Base-by-base conservation (phyloP, 2,329 filamentous ascomycete genomes). In the Lasiodiplodia citricola region DNA sequence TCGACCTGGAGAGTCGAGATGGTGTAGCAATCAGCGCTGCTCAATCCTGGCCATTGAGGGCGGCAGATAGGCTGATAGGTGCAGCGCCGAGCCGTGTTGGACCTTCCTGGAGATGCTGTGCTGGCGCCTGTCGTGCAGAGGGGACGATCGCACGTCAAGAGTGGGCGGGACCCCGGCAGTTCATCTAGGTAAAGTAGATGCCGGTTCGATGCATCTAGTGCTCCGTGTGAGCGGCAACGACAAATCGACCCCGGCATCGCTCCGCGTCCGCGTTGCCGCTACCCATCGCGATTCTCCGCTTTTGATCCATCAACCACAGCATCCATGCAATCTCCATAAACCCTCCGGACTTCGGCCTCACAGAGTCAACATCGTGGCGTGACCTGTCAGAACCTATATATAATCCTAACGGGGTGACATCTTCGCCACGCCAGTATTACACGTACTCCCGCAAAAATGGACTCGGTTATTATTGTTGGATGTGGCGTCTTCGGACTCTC, bases 401-500 rank as follows among this genome's bases (percentile, higher is more conserved):
- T 64, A 52, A 13, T 23, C 11, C n/a, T n/a, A 3, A 25, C 44
- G 16, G 6, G 47, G n/a, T 38, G 35, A n/a, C 11, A 14, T 8
- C 4, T 13, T 7, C 18, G 14, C 8, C 44, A 21, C 47, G 4
- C 31, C 25, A 64, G 25, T 4, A 8, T 16, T 8, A 18, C 14
- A 11, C 23, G 28, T 28, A 31, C 7, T 18, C 28, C 18, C 14
- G 55, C 54, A 7, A 21, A 28, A 1, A 67, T 67, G 65, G 65
- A 67, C 44, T 52, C 38, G 2, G 28, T 68, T n/a, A 11, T 65
- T 28, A 58, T 68, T 28, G n/a, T 68, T 8, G 67, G 67, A 14
- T 44, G 38, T 28, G 67, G 67, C 28, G 67, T 64, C 21, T 68
- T 68, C 54, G 67, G 67, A 4, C 67, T 68, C 1, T 64, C 67